Percentiles rank a stretch among this genome's conserved stretches.
Conservation (phyloP, 2,329 filamentous ascomycete genomes). For the Nectriaceae sp. region DNA sequence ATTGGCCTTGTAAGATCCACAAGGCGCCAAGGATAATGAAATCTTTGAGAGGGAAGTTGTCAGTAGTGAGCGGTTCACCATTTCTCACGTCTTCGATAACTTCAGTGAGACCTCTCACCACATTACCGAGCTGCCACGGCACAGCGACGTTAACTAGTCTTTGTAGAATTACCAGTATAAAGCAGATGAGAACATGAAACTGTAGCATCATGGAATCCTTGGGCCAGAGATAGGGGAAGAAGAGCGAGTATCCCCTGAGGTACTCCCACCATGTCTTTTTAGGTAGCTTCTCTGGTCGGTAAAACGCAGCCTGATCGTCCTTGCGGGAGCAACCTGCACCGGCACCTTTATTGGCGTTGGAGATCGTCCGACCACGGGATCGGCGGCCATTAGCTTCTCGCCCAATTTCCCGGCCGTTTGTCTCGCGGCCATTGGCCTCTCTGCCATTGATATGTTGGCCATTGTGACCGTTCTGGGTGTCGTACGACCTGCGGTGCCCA, state of each 20-base stretch:
- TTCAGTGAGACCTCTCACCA: constrained; percentile 71
- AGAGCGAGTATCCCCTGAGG: constrained; percentile 84
- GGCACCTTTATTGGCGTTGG: constrained; percentile 39
- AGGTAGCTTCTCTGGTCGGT: constrained; percentile 82
- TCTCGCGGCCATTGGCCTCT: constrained; percentile 13
- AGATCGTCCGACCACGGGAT: constrained; percentile 38
- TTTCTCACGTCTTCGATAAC: constrained; percentile 50
- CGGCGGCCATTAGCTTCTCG: constrained; percentile 31
- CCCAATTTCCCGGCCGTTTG: constrained; percentile 23
- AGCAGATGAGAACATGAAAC: constrained; percentile 78
- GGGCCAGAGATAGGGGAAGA: constrained; percentile 97
- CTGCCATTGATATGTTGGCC: constrained; percentile 28
- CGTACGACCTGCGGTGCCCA: constrained; percentile 38
- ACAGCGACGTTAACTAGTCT: constrained; percentile 85
- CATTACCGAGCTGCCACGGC: constrained; percentile 75
- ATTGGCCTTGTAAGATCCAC: constrained; percentile 86
- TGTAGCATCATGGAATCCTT: constrained; percentile 75
- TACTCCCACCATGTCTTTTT: constrained; percentile 97
- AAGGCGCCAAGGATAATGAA: constrained; percentile 56
- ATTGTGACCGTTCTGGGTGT: constrained; percentile 36
- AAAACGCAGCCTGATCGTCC: constrained; percentile 77
- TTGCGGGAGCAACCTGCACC: constrained; percentile 34
- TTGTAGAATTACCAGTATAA: constrained; percentile 77
- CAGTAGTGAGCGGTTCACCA: constrained; percentile 35
- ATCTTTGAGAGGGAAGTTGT: constrained; percentile 38